A percentile compares a stretch with the other conserved stretches of the same genome.
These are phyloP conservation scores for Auriscalpium vulgare DNA, from an alignment of 768 basidiomycete genomes.

Conservation along the genomic window DNA sequence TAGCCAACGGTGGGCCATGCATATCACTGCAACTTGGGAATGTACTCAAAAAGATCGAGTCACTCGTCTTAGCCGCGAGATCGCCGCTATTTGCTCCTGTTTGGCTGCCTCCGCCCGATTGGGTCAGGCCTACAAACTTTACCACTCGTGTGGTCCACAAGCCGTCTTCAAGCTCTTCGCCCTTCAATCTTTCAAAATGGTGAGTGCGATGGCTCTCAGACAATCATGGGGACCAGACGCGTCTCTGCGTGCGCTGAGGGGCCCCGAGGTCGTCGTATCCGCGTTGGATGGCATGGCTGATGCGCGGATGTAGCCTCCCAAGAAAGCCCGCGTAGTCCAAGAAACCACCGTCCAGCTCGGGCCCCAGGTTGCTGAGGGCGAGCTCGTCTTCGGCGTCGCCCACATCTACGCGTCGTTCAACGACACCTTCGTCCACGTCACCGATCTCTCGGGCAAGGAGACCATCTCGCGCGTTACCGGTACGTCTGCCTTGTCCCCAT, in stretches of 20 bases:
- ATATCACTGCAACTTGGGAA: too few species aligned
- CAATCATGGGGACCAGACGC: not conserved
- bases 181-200: constrained; percentile 5
- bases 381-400: constrained; percentile 95
- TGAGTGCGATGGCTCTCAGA: not conserved
- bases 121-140: not conserved
- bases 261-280: not conserved
- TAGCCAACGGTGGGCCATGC: too few species aligned
- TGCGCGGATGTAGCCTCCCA: constrained; percentile 70
- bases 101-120: not conserved
- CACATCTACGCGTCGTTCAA: constrained; percentile 99
- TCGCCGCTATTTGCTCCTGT: too few species aligned
- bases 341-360: constrained; percentile 86
- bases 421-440: constrained; percentile 98
- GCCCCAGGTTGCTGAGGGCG: constrained; percentile 92
- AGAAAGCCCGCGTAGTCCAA: constrained; percentile 74
- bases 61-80: too few species aligned
- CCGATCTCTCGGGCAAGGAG: constrained; percentile 98
- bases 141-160: not conserved
- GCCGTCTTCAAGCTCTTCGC: not conserved
- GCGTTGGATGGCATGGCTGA: constrained; percentile 47
- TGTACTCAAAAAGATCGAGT: too few species aligned
- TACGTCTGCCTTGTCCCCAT: constrained; percentile 24
- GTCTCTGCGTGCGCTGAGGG: not conserved
- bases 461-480: constrained; percentile 98